Base-by-base conservation (phyloP, 257 asterid species). In the Solanum rostratum region DNA sequence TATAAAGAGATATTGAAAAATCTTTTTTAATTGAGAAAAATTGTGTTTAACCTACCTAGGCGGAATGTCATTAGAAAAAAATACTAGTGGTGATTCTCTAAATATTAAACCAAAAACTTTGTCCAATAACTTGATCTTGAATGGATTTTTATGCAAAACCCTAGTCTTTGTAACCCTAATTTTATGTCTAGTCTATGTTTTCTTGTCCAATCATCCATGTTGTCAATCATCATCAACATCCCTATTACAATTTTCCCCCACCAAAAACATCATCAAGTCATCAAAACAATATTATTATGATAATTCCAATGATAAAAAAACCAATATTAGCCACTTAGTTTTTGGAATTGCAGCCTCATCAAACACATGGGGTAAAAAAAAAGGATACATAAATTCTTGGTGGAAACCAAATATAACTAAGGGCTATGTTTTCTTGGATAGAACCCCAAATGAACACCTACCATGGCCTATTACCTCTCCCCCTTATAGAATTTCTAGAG, bases 151-250 rank as follows among this genome's bases (percentile, higher is more conserved):
- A 54, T 90, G 88, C 88, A 91, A 84, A 85, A 62, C 84, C 69
- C 78, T 90, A 22, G 81, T 88, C 4, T 50, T 88, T 24, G 27
- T 86, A 41, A 83, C 86, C 6, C 59, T 90, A 12, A 15, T 89
- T 66, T 82, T 88, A 2, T 89, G 80, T 68, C 27, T 87, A n/a
- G 39, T 81, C 65, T 88, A 85, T 71, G 24, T 85, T 19, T 83
- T 69, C 33, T 57, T 90, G 70, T 83, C 90, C 41, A 87, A 84
- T 59, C 88, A 88, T 79, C 90, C 90, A 2, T 87, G 84, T n/a
- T 88, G 89, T 27, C 89, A 90, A 43, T 16, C 92, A 33, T 16
- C 92, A 54, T 13, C 92, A 54, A 13, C 73, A 20, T 46, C 89
- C 82, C 84, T 71, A 19, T 74, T 6, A 85, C 85, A 9, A 55